Percentiles rank a stretch among this genome's conserved stretches.
Conservation (phyloP, 2,329 filamentous ascomycete genomes). For the Periconia sp. region DNA sequence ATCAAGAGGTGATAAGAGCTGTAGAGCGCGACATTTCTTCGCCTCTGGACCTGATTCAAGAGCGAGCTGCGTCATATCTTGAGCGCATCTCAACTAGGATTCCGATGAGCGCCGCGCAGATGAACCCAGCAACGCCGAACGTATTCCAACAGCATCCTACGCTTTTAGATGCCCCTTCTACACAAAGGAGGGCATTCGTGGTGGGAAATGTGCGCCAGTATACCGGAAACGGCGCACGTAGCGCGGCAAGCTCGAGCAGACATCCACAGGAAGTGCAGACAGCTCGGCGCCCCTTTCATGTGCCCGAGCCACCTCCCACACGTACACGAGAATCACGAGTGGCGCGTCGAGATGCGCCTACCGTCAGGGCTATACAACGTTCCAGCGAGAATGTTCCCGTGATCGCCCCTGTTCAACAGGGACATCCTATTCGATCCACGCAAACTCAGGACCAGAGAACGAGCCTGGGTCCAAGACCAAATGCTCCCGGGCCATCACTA, state of each 20-base stretch:
- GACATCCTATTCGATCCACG: not conserved
- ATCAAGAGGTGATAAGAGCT: conserved; percentile 26
- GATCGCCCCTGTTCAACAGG: not conserved
- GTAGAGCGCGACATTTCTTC: conserved; percentile 27
- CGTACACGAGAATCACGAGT: not conserved
- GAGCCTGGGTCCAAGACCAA: not conserved
- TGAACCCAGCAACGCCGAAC: not conserved
- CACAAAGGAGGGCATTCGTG: conserved; percentile 1
- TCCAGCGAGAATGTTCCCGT: conserved; percentile 26
- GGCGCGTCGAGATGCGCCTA: conserved; percentile 9
- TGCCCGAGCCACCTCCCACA: too few relatives aligned
- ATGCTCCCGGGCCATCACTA: not conserved
- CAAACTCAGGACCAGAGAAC: not conserved
- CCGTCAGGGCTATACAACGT: conserved; percentile 10
- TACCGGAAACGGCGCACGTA: conserved; percentile 9
- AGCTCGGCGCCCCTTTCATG: too few relatives aligned
- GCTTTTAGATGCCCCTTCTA: conserved; percentile 1
- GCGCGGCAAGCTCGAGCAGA: too few relatives aligned
- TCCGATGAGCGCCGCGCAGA: conserved; percentile 4
- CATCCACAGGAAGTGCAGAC: too few relatives aligned
- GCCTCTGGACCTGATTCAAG: conserved; percentile 30
- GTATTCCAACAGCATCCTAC: conserved; percentile 5
- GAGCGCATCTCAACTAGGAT: conserved; percentile 11
- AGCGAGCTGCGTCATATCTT: conserved; percentile 22
- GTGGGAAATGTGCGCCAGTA: conserved; percentile 6